phyloP scores from a whole-genome alignment of 805 yeast genomes.

The Wickerhamiella lipophila region DNA sequence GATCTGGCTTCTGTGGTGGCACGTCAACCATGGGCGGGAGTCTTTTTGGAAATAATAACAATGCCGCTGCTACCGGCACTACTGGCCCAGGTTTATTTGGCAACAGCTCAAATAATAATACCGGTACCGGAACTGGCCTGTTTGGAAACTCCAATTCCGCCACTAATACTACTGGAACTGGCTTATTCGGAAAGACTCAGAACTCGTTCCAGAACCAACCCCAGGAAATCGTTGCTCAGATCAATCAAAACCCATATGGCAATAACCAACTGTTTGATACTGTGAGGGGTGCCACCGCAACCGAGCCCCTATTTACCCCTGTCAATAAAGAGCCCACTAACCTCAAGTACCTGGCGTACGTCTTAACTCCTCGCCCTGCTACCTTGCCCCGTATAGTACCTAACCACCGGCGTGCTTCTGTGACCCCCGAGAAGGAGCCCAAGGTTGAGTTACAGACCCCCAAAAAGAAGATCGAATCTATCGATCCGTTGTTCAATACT shows the following conservation, averaged over 20 bases:
- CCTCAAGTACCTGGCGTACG: slow-evolving; percentile 16
- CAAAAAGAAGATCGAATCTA: slow-evolving; percentile 14
- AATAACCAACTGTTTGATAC: slow-evolving; percentile 49
- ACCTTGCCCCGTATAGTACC: neutral
- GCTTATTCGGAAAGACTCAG: slow-evolving; percentile 26
- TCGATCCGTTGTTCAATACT: slow-evolving; percentile 30
- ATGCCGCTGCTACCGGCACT: slow-evolving; percentile 18
- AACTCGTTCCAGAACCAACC: slow-evolving; percentile 15
- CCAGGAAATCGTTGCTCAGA: slow-evolving; percentile 28
- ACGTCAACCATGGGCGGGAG: slow-evolving; percentile 17
- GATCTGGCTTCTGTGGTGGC: slow-evolving; percentile 13
- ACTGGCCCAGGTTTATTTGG: slow-evolving; percentile 16
- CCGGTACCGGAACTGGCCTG: slow-evolving; percentile 16
- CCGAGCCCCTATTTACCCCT: slow-evolving; percentile 39
- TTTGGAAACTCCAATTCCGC: slow-evolving; percentile 21
- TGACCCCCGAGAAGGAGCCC: slow-evolving; percentile 9
- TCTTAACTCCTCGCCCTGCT: slow-evolving; percentile 14
- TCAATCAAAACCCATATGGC: slow-evolving; percentile 63
- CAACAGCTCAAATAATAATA: slow-evolving; percentile 4
- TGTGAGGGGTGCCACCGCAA: slow-evolving; percentile 26
- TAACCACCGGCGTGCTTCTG: slow-evolving; percentile 13
- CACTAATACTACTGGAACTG: slow-evolving; percentile 8
- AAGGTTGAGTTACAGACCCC: neutral
- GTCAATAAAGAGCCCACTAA: slow-evolving; percentile 50
- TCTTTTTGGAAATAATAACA: slow-evolving; percentile 18